These are phyloP conservation scores for Botrytis fabae DNA, from an alignment of 2,329 filamentous ascomycete genomes.

Conservation along the genomic window DNA sequence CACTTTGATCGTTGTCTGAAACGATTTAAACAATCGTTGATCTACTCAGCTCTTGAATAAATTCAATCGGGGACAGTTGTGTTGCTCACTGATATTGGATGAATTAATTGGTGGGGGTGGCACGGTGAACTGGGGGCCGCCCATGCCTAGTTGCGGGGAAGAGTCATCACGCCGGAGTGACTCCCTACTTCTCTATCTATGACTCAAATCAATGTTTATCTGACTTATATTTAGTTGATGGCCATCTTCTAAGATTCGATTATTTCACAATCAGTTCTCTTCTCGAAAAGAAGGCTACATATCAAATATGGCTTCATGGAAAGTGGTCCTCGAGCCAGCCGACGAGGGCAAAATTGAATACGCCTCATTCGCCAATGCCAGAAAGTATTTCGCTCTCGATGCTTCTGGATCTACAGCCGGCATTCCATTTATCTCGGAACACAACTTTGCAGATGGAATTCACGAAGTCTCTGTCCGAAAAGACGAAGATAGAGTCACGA, in stretches of 20 bases:
- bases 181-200: no score
- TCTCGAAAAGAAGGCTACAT: neutral
- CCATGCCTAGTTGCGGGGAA: neutral
- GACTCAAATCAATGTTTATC: neutral
- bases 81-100: neutral
- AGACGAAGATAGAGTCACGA: constrained; percentile 3
- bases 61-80: neutral
- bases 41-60: neutral
- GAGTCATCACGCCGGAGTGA: neutral
- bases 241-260: neutral
- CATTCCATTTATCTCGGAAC: neutral
- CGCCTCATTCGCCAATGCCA: neutral
- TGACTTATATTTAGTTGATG: neutral
- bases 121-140: neutral
- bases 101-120: neutral
- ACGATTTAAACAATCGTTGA: neutral
- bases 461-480: neutral
- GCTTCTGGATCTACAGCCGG: neutral
- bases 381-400: neutral
- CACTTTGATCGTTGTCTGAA: neutral
- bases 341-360: neutral
- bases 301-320: constrained; percentile 7
- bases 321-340: neutral
- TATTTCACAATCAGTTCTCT: neutral
- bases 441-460: neutral